These are phyloP conservation scores for Dalbergia cultrata DNA, from an alignment of 306 rosid genomes.

Conservation along the genomic window DNA sequence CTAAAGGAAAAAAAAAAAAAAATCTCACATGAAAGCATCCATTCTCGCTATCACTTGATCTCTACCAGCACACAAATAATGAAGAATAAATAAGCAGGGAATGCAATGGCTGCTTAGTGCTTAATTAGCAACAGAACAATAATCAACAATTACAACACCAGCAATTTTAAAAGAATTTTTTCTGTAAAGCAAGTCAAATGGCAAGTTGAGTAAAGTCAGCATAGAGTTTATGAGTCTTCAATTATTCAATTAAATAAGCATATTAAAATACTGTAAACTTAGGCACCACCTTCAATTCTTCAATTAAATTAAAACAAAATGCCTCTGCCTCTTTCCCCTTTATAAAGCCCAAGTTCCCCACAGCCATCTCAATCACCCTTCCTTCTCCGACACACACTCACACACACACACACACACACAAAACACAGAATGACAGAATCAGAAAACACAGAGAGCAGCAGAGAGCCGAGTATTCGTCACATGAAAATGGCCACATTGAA, in stretches of 20 bases:
- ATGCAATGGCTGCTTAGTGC: no score
- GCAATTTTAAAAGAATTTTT: background rate
- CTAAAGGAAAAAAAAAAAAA: no score
- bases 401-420: background rate
- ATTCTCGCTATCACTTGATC: no score
- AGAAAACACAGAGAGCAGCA: background rate
- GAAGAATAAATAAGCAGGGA: constrained; percentile 1
- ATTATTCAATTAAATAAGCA: background rate
- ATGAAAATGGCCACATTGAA: background rate
- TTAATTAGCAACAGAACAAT: no score
- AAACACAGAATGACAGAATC: background rate
- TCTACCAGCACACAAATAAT: background rate
- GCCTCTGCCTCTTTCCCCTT: constrained; percentile 46
- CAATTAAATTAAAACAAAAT: constrained; percentile 21
- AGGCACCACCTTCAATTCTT: constrained; percentile 39
- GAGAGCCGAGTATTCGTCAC: background rate
- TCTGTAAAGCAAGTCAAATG: background rate
- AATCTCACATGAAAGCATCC: no score
- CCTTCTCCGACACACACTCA: background rate
- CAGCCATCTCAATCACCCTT: constrained; percentile 42
- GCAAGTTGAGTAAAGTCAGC: background rate
- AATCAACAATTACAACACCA: no score
- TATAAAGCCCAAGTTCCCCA: constrained; percentile 52
- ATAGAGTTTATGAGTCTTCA: background rate
- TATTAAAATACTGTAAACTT: constrained; percentile 32